These are phyloP conservation scores for Yarrowia divulgata DNA, from an alignment of 805 yeast species.

Conservation along the genomic window DNA sequence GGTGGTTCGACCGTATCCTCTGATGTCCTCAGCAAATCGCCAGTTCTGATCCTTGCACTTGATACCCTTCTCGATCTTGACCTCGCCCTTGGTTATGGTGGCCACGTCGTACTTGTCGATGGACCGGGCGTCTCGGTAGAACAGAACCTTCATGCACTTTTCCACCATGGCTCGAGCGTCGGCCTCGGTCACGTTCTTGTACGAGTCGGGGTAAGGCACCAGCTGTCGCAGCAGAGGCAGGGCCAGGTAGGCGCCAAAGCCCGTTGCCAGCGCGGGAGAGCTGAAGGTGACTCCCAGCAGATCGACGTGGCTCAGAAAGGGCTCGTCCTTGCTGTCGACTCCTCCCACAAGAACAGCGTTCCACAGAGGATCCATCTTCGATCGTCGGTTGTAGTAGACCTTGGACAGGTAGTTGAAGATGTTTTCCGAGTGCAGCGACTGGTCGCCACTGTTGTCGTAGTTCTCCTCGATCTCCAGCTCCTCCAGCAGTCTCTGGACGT, in stretches of 20 bases:
- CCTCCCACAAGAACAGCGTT: conserved; percentile 94
- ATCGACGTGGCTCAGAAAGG: conserved; percentile 86
- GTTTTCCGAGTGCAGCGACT: conserved; percentile 76
- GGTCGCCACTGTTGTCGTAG: conserved; percentile 74
- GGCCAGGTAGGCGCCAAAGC: conserved; percentile 95
- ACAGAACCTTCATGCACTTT: conserved; percentile 92
- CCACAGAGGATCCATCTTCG: conserved; percentile 96
- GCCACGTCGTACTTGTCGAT: conserved; percentile 84
- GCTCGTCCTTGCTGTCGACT: conserved; percentile 69
- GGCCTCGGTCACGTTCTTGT: conserved; percentile 67
- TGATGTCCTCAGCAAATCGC: conserved; percentile 87
- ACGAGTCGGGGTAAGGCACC: conserved; percentile 81
- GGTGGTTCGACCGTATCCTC: conserved; percentile 76
- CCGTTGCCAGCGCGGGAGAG: conserved; percentile 91
- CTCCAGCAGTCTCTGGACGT: conserved; percentile 74
- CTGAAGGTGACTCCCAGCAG: conserved; percentile 89
- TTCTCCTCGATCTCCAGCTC: conserved; percentile 79
- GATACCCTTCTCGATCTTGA: conserved; percentile 69
- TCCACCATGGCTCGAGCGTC: conserved; percentile 79
- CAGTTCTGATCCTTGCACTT: conserved; percentile 80
- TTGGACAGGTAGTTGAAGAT: conserved; percentile 86
- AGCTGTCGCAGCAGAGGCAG: conserved; percentile 86
- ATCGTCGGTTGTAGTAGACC: conserved; percentile 84
- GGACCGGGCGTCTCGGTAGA: conserved; percentile 95
- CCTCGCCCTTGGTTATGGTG: conserved; percentile 69